Conservation (phyloP, 345 rosid species). For the Melaleuca alternifolia region DNA sequence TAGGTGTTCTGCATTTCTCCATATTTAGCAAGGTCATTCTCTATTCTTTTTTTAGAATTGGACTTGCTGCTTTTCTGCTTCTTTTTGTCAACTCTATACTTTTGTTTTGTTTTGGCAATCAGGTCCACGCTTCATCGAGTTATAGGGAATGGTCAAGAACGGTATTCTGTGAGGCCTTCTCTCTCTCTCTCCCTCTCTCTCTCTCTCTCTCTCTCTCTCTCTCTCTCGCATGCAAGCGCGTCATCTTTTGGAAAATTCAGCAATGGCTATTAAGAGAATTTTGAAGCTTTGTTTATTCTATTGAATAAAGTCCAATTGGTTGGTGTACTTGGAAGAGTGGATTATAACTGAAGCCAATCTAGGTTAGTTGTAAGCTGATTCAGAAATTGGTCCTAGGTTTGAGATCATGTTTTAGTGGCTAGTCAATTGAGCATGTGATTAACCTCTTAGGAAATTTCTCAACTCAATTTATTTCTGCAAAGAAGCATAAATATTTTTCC, state of each 20-base stretch:
- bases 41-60: too few relatives aligned
- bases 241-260: not conserved
- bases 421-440: not conserved
- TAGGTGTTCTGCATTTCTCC: not conserved
- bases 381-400: not conserved
- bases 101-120: not conserved
- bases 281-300: not conserved
- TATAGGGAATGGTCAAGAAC: conserved; percentile 58
- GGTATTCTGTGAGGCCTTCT: conserved; percentile 58
- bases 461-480: not conserved
- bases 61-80: too few relatives aligned
- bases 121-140: conserved; percentile 92
- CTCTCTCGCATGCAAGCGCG: rapidly evolving
- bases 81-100: not conserved
- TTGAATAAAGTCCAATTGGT: not conserved
- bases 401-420: not conserved
- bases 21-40: not conserved
- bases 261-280: not conserved
- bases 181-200: too few relatives aligned
- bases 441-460: not conserved
- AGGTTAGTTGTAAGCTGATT: not conserved
- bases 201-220: not conserved
- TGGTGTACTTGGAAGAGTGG: not conserved
- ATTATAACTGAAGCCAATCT: not conserved
- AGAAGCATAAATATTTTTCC: not conserved